These are phyloP conservation scores for Aspergillus sp. DNA, from an alignment of 2,329 filamentous ascomycete species.

Conservation along the genomic window DNA sequence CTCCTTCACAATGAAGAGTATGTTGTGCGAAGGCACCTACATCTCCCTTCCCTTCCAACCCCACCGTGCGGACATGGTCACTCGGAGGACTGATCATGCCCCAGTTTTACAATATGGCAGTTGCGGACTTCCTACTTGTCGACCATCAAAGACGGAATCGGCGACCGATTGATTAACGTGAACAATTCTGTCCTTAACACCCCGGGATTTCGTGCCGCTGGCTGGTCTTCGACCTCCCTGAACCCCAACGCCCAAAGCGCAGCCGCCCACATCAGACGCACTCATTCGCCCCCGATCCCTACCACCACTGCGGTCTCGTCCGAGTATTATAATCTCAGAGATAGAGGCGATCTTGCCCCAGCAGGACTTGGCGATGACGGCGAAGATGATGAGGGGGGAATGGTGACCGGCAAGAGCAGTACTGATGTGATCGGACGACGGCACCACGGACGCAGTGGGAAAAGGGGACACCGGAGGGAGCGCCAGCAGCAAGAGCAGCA, in stretches of 20 bases:
- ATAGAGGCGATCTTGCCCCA: constrained; percentile 29
- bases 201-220: constrained; percentile 63
- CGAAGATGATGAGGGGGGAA: constrained; percentile 62
- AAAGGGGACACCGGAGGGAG: constrained; percentile 34
- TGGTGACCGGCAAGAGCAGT: constrained; percentile 59
- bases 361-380: constrained; percentile 44
- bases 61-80: constrained; percentile 1
- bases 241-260: constrained; percentile 41
- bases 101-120: constrained; percentile 65
- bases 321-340: constrained; percentile 59
- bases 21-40: constrained; percentile 18
- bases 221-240: constrained; percentile 50
- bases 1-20: constrained; percentile 54
- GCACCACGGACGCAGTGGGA: constrained; percentile 27
- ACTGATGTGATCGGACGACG: constrained; percentile 57
- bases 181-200: constrained; percentile 63
- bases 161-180: constrained; percentile 64
- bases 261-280: constrained; percentile 58
- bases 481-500: constrained; percentile 49
- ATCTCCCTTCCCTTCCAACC: background rate
- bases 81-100: constrained; percentile 12
- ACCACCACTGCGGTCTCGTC: constrained; percentile 56
- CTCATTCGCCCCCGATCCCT: constrained; percentile 66
- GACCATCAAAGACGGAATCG: constrained; percentile 64
- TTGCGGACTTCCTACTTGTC: constrained; percentile 64